phyloP scores from a whole-genome alignment of 257 asterid species.

The Primulina huaijiensis region DNA sequence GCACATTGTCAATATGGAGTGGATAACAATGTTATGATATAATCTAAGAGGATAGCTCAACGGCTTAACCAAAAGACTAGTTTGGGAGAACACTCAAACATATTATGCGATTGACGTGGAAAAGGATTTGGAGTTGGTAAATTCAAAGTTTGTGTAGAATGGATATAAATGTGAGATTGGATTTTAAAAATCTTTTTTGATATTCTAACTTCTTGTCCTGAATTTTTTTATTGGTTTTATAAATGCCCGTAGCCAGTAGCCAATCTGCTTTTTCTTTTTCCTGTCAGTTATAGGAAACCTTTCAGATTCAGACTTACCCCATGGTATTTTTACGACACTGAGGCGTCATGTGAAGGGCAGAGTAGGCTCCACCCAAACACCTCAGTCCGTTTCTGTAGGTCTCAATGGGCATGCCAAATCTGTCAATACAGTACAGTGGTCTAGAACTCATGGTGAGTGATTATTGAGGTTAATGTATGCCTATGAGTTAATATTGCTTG shows the following conservation, averaged over 20 bases:
- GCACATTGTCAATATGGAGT: neutral
- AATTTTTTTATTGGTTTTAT: neutral
- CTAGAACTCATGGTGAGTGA: constrained; percentile 60
- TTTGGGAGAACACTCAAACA: neutral
- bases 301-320: constrained; percentile 57
- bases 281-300: constrained; percentile 53
- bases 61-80: neutral
- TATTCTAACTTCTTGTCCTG: neutral
- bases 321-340: constrained; percentile 41
- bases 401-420: constrained; percentile 73
- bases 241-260: too few relatives aligned
- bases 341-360: constrained; percentile 39
- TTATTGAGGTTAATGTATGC: constrained; percentile 15
- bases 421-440: constrained; percentile 84
- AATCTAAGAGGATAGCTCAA: too few relatives aligned
- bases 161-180: neutral
- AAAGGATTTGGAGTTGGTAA: neutral
- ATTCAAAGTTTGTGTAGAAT: neutral
- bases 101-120: neutral
- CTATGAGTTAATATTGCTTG: neutral
- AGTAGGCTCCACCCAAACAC: constrained; percentile 27
- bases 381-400: constrained; percentile 40
- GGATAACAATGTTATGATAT: too few relatives aligned
- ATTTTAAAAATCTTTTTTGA: too few relatives aligned
- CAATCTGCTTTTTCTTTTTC: neutral